Evolutionary conservation across 2,329 filamentous ascomycete genomes (phyloP).

Genomic region (Graphilbum fragrans): DNA sequence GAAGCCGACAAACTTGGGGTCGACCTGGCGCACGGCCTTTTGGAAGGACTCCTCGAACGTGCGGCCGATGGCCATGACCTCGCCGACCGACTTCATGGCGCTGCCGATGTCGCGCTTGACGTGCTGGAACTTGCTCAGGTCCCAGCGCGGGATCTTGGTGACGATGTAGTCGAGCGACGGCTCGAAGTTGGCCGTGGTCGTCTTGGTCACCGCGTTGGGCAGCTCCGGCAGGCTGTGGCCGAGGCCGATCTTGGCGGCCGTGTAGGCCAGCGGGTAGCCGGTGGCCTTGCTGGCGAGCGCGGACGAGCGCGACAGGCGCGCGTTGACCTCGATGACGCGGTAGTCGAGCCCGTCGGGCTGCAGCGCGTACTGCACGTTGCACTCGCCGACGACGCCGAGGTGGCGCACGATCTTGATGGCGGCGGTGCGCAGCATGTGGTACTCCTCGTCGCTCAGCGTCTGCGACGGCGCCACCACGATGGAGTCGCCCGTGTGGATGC

Average conservation of each 20-base stretch:
- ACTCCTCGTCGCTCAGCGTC: constrained; percentile 93
- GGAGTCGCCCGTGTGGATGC: constrained; percentile 95
- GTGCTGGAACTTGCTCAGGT: constrained; percentile 96
- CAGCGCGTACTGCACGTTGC: constrained; percentile 96
- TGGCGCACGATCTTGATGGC: constrained; percentile 96
- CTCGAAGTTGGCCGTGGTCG: constrained; percentile 95
- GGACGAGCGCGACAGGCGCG: constrained; percentile 86
- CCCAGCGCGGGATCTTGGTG: constrained; percentile 99
- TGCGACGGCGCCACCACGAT: constrained; percentile 97
- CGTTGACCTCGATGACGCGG: constrained; percentile 99
- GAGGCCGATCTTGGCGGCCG: constrained; percentile 91
- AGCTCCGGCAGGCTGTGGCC: constrained; percentile 94
- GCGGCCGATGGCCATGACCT: constrained; percentile 96
- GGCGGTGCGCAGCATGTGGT: constrained; percentile 96
- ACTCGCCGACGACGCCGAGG: constrained; percentile 93
- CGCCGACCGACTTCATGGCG: constrained; percentile 98
- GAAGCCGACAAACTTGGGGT: constrained; percentile 92
- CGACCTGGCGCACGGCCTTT: constrained; percentile 90
- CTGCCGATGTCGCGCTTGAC: constrained; percentile 93
- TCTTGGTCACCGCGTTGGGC: constrained; percentile 88
- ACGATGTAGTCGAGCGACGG: constrained; percentile 96
- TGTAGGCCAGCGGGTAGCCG: constrained; percentile 90
- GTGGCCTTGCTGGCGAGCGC: constrained; percentile 94
- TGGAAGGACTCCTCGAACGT: constrained; percentile 98
- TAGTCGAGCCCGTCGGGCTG: constrained; percentile 94